phyloP scores from a whole-genome alignment of 345 rosid species.

The Camelina hispida region DNA sequence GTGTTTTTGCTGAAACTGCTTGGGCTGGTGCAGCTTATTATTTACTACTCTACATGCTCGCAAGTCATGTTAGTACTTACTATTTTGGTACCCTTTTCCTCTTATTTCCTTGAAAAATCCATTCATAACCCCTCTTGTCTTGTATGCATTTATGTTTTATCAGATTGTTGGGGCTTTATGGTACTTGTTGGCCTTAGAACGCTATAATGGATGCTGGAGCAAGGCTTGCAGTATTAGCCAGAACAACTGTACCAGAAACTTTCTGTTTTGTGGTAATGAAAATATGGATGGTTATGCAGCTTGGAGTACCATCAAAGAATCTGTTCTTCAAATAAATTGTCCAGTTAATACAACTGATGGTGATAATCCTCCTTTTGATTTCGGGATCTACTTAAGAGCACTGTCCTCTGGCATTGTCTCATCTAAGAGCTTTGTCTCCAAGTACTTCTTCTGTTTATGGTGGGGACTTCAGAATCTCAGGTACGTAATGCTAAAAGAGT shows the following conservation, averaged over 20 bases:
- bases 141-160: constrained; percentile 28
- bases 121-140: background rate
- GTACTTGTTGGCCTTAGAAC: constrained; percentile 87
- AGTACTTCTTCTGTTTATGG: constrained; percentile 91
- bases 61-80: constrained; percentile 85
- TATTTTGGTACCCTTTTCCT: background rate
- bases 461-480: constrained; percentile 99
- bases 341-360: constrained; percentile 43
- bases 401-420: constrained; percentile 74
- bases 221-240: constrained; percentile 45
- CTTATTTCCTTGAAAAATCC: background rate
- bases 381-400: constrained; percentile 73
- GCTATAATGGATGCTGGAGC: constrained; percentile 83
- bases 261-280: constrained; percentile 80
- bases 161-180: constrained; percentile 97
- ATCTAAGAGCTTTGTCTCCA: constrained; percentile 74
- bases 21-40: constrained; percentile 99
- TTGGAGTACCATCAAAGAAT: constrained; percentile 51
- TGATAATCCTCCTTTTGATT: constrained; percentile 63
- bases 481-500: constrained; percentile 42
- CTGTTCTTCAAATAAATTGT: constrained; percentile 50
- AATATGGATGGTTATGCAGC: constrained; percentile 49
- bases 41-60: constrained; percentile 92
- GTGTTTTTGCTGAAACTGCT: constrained; percentile 95
- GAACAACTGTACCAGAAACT: constrained; percentile 49